Conservation (phyloP, 176 grass and related monocot genomes). For the Carex littledalei region DNA sequence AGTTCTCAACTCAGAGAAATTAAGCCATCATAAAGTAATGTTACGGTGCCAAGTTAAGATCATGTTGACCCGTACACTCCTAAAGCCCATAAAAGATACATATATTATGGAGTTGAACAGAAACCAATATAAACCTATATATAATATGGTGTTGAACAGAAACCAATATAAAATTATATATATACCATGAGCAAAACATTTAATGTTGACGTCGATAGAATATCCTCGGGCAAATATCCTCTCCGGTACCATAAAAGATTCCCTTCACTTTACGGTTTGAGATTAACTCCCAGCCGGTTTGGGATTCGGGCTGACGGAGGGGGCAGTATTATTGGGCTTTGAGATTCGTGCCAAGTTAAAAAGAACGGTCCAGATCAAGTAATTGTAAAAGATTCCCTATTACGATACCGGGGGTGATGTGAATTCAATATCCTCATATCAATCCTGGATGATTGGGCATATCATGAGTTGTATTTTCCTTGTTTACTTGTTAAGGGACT, state of each 20-base stretch:
- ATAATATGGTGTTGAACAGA: not conserved
- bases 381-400: too few relatives aligned
- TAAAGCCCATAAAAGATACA: conserved; percentile 1
- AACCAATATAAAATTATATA: not conserved
- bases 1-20: not conserved
- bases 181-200: not conserved
- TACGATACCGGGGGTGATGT: too few relatives aligned
- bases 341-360: too few relatives aligned
- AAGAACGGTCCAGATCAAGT: too few relatives aligned
- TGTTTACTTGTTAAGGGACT: conserved; percentile 14
- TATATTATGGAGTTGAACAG: conserved; percentile 5
- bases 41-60: not conserved
- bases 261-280: too few relatives aligned
- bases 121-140: not conserved
- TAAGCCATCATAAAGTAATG: not conserved
- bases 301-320: too few relatives aligned
- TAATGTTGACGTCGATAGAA: not conserved
- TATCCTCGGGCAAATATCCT: too few relatives aligned
- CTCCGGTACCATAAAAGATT: too few relatives aligned
- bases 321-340: too few relatives aligned
- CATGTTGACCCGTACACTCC: not conserved
- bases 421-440: not conserved
- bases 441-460: not conserved
- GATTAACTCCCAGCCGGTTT: too few relatives aligned
- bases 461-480: not conserved